A percentile compares a stretch with the other conserved stretches of the same genome.
phyloP scores from a whole-genome alignment of 2,329 filamentous ascomycete species.

The Uncinocarpus reesii region DNA sequence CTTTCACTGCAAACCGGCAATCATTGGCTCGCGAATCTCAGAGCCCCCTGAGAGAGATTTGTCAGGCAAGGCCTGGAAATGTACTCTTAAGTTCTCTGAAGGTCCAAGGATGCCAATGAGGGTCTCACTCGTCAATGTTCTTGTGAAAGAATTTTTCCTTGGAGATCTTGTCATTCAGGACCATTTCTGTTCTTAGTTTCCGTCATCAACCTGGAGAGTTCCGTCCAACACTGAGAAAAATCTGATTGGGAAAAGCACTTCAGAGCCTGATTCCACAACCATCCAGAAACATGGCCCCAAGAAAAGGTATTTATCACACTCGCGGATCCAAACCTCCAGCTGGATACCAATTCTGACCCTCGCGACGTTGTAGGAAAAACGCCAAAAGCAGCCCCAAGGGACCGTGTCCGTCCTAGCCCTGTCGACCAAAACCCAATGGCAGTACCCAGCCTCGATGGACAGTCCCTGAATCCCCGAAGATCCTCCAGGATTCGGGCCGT shows the following conservation, averaged over 20 bases:
- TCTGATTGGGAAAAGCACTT: neutral
- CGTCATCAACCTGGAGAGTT: neutral
- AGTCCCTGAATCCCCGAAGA: neutral
- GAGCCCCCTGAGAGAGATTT: neutral
- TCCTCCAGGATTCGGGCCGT: neutral
- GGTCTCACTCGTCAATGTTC: too few species aligned
- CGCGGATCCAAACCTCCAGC: neutral
- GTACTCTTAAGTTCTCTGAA: neutral
- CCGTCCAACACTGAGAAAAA: neutral
- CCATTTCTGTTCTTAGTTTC: neutral
- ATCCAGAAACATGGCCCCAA: neutral
- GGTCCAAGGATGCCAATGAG: too few species aligned
- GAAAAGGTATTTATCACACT: constrained; percentile 1
- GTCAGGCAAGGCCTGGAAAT: neutral
- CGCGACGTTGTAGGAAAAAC: neutral
- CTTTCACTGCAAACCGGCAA: neutral
- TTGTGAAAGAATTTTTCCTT: neutral
- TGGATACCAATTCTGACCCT: neutral
- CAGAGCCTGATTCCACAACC: neutral
- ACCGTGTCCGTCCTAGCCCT: neutral
- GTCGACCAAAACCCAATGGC: neutral
- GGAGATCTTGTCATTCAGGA: neutral
- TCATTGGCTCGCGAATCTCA: neutral
- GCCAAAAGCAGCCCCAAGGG: neutral
- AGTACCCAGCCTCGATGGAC: neutral